Evolutionary conservation across 306 rosid species (phyloP).

Genomic region (Vicia faba): DNA sequence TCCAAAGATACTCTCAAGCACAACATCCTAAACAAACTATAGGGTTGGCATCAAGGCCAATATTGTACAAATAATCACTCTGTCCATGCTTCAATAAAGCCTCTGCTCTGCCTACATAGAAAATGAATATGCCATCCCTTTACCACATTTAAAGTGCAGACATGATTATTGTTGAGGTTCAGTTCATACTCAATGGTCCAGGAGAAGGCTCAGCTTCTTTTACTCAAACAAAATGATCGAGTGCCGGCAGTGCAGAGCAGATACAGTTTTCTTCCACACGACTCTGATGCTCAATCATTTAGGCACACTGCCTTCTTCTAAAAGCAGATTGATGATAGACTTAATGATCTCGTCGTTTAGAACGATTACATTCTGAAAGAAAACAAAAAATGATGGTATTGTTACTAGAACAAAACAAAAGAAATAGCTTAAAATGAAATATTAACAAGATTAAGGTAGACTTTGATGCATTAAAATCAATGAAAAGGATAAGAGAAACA

Average conservation of each 20-base stretch:
- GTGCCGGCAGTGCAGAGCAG: not conserved
- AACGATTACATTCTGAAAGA: conserved; percentile 54
- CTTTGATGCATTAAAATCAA: conserved; percentile 18
- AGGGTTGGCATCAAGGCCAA: not conserved
- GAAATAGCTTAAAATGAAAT: conserved; percentile 14
- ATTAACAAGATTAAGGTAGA: conserved; percentile 22
- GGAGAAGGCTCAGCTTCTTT: conserved; percentile 25
- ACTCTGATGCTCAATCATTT: conserved; percentile 39
- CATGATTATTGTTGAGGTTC: not conserved
- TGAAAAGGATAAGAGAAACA: not conserved
- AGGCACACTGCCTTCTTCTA: conserved; percentile 72
- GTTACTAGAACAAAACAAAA: conserved; percentile 22
- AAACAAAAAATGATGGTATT: conserved; percentile 6
- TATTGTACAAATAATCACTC: not conserved
- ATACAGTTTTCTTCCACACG: conserved; percentile 16
- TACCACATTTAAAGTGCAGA: not conserved
- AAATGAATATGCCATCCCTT: not conserved
- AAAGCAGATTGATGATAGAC: conserved; percentile 77
- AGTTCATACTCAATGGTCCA: conserved; percentile 15
- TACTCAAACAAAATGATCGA: conserved; percentile 8
- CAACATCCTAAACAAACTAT: not conserved
- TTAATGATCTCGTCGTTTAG: conserved; percentile 67
- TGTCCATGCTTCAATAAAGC: not conserved
- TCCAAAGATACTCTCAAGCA: not conserved
- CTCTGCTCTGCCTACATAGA: not conserved